Evolutionary conservation across 352 stramenopile species (phyloP), one percentile per base, ranked within the genome.

Genomic region (Pythium pyrilobum): DNA sequence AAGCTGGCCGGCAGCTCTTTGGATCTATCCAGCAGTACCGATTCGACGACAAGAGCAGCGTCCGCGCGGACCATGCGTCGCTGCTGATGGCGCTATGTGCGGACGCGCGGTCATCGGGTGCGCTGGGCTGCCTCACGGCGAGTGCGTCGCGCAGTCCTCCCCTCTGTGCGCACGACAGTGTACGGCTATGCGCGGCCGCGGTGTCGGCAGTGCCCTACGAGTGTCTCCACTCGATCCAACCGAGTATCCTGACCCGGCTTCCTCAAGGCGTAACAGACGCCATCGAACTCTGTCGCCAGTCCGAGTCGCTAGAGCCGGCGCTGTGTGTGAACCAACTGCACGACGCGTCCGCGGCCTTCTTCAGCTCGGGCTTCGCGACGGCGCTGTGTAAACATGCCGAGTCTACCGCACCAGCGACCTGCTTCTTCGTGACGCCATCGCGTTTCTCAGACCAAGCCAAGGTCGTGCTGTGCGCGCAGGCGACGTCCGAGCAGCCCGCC

Each of bases 391-490:
- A 32, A 24, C 18, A 36, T 1, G 59, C 59, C 8, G 13, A 4
- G 1, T 63, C 52, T 9, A 18, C 18, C 0, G 18, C 42, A 10
- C 59, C 59, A 0, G 59, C 59, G 1, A 5, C 48, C 25, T 88
- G 74, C 42, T 80, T 74, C 36, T 55, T 50, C 7, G 44, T 31
- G 0, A 51, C 73, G 1, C 74, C 77, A 39, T 31, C 37, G 13
- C 52, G 52, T 4, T 85, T 72, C 52, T 57, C 63, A 2, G 69
- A 74, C 13, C 20, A 60, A 5, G 40, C 73, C 6, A 83, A 83
- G 21, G 47, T 69, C 0, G 39, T 51, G 15, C 59, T 89, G 4
- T 87, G 78, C 28, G 50, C 48, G 1, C 38, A 71, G 13, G 66
- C 78, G 5, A 50, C 63, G 16, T 74, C 59, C n/a, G 54, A 66